Base-by-base conservation (phyloP, 495 filamentous ascomycete genomes). In the Penicillium arizonense region DNA sequence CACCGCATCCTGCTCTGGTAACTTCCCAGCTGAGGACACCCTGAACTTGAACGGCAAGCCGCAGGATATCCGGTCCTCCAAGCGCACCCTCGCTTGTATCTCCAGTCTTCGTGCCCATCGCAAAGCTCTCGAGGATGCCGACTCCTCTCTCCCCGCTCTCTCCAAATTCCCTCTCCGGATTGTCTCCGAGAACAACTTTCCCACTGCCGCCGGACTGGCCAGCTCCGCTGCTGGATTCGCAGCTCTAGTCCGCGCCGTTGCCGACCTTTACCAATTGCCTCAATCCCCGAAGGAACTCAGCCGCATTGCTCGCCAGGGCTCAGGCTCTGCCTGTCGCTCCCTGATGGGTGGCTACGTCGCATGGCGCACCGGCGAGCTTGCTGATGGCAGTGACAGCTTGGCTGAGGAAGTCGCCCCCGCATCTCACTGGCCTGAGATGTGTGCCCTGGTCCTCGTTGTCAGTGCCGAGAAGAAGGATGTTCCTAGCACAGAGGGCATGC, bases 111-210 rank as follows among this genome's bases (percentile, higher is more conserved):
- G 91, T 55, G 58, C 82, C 43, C 86, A 91, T 13, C 88, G 94
- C 52, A 73, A 83, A 37, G 70, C 77, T 9, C 78, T 97, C 68
- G 94, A 98, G 67, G 74, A 75, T 44, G 70, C 78, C 38, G 74
- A 96, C 64, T 58, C 84, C 1, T 82, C 84, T 18, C 79, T 95
- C 16, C 91, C 94, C 5, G 87, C 87, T 62, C 81, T 98, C 42
- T 87, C 88, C 18, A 64, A 73, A 44, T 77, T 84, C 56, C 85
- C 87, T 20, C 82, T 98, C 46, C 85, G 85, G 38, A 85, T 97
- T 54, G 90, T 92, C 47, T 90, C 87, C 53, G 86, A 90, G 71
- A 98, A 98, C 81, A 98, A 98, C 78, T 98, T 98, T 82, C 94
- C 94, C 47, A 98, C 94, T 21, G 94, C 94, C 26, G 94, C 94